Conservation (phyloP, 2,329 filamentous ascomycete species). For the Achaetomium macrosporum region DNA sequence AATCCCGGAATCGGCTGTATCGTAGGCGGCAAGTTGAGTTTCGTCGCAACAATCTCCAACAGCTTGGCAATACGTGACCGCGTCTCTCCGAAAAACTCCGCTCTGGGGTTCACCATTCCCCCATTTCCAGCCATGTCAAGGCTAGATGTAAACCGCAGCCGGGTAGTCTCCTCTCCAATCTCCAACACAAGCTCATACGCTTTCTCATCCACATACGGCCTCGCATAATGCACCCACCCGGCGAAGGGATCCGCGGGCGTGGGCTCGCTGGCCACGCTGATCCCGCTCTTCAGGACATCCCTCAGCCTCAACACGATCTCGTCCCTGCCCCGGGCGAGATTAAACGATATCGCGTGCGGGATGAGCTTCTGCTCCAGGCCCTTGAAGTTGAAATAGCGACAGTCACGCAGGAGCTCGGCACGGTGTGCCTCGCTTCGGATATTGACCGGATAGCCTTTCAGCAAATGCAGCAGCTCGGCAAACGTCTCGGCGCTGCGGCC, state of each 20-base stretch:
- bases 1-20: conserved; percentile 54
- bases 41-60: conserved; percentile 74
- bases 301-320: conserved; percentile 79
- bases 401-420: conserved; percentile 72
- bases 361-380: conserved; percentile 85
- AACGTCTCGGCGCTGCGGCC: conserved; percentile 81
- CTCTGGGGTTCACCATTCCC: conserved; percentile 38
- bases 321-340: conserved; percentile 58
- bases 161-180: conserved; percentile 61
- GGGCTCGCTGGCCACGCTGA: conserved; percentile 56
- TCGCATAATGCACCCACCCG: conserved; percentile 68
- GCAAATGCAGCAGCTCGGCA: conserved; percentile 70
- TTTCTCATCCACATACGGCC: conserved; percentile 76
- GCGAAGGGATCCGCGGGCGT: conserved; percentile 29
- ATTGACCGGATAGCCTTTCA: conserved; percentile 76
- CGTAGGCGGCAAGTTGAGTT: conserved; percentile 62
- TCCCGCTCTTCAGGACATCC: conserved; percentile 82
- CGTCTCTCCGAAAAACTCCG: conserved; percentile 67
- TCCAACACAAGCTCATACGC: conserved; percentile 73
- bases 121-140: not conserved
- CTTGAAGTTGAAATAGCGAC: conserved; percentile 88
- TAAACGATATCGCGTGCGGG: conserved; percentile 68
- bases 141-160: conserved; percentile 42
- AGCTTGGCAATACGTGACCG: conserved; percentile 66
- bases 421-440: conserved; percentile 74